Conservation (phyloP, 495 filamentous ascomycete genomes). For the Penicillium manginii region DNA sequence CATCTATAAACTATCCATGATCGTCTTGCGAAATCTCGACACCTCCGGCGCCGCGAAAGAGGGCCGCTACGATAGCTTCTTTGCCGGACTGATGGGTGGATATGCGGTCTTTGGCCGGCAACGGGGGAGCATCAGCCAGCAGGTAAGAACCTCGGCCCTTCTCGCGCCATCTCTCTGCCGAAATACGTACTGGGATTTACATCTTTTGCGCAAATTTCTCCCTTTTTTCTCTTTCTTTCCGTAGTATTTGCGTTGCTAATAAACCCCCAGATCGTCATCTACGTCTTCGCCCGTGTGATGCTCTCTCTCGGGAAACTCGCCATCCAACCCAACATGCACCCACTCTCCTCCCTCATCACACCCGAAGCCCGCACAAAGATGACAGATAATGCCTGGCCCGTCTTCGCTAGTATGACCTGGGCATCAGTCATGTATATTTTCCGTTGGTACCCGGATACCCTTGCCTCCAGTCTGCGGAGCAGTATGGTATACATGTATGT, state of each 20-base stretch:
- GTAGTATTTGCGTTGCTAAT: too few species aligned
- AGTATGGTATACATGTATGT: slow-evolving; percentile 98
- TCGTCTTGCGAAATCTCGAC: slow-evolving; percentile 67
- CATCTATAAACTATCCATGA: slow-evolving; percentile 82
- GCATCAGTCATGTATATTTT: slow-evolving; percentile 95
- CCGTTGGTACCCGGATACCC: slow-evolving; percentile 83
- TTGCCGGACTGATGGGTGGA: slow-evolving; percentile 89
- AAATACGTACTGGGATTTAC: too few species aligned
- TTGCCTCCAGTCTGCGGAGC: slow-evolving; percentile 87
- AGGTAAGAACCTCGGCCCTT: slow-evolving; percentile 49
- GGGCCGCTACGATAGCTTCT: slow-evolving; percentile 78
- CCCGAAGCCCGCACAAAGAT: slow-evolving; percentile 53
- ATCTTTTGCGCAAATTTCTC: background rate
- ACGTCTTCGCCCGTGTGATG: slow-evolving; percentile 90
- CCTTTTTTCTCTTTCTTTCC: background rate
- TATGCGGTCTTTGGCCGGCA: slow-evolving; percentile 91
- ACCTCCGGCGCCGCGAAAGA: slow-evolving; percentile 62
- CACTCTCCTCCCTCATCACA: slow-evolving; percentile 45
- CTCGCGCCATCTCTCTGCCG: background rate
- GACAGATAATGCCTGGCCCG: slow-evolving; percentile 78
- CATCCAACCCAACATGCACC: slow-evolving; percentile 64
- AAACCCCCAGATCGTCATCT: slow-evolving; percentile 75
- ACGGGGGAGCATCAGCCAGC: slow-evolving; percentile 84
- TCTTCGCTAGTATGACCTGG: slow-evolving; percentile 89
- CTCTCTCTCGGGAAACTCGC: slow-evolving; percentile 82